Evolutionary conservation across 2,329 filamentous ascomycete genomes (phyloP).

Genomic region (Arthrinium phaeospermum): DNA sequence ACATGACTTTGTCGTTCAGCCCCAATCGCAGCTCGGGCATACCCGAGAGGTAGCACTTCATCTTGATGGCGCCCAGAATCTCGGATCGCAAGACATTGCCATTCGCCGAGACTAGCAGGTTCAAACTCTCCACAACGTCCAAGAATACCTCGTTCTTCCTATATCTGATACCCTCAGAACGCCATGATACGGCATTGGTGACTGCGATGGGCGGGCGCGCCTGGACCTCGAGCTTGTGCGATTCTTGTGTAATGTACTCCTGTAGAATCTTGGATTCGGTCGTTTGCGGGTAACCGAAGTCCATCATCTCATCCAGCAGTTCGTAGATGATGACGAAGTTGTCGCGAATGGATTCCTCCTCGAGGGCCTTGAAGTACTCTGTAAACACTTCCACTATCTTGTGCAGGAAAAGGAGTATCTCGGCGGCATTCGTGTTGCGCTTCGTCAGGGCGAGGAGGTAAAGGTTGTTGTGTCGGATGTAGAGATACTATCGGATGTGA

Average conservation of each 20-base stretch:
- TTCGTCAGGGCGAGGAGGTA: constrained; percentile 98
- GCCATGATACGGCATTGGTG: constrained; percentile 97
- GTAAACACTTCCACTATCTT: constrained; percentile 99
- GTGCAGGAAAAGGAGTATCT: constrained; percentile 97
- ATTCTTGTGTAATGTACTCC: constrained; percentile 99
- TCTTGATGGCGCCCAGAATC: constrained; percentile 96
- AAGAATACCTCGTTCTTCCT: constrained; percentile 99
- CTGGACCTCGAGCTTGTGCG: constrained; percentile 96
- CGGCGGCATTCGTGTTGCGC: constrained; percentile 97
- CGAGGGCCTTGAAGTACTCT: constrained; percentile 98
- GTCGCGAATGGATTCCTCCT: constrained; percentile 98
- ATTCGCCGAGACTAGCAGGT: constrained; percentile 90
- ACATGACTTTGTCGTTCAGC: constrained; percentile 99
- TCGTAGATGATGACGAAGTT: constrained; percentile 99
- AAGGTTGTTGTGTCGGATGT: constrained; percentile 98
- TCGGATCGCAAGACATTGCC: constrained; percentile 96
- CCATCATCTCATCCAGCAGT: constrained; percentile 99
- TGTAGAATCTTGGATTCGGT: constrained; percentile 98
- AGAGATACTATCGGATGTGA: constrained; percentile 76
- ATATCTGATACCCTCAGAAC: constrained; percentile 96
- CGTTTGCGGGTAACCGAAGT: constrained; percentile 98
- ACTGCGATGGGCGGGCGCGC: constrained; percentile 96
- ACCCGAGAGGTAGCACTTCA: constrained; percentile 98
- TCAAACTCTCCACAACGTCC: constrained; percentile 95
- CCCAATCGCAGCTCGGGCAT: constrained; percentile 96